Conservation (phyloP, 1,284 basidiomycete species). For the Apiotrichum mycotoxinovorans region DNA sequence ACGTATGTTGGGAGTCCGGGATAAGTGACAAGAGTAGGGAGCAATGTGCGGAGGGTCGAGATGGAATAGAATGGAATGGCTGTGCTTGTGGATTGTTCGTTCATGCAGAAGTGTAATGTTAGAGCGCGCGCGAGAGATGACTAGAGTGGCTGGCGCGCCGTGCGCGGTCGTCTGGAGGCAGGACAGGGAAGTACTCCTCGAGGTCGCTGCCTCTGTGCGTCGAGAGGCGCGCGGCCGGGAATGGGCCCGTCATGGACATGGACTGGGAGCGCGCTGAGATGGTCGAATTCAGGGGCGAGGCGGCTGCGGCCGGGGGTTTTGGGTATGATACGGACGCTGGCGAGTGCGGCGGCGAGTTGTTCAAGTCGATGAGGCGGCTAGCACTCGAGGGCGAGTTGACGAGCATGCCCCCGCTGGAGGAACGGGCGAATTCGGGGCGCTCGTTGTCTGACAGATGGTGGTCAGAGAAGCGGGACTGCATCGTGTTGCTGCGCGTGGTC, state of each 20-base stretch:
- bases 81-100: too few species aligned
- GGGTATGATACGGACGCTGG: background rate
- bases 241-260: conserved; percentile 17
- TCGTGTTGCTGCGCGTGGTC: too few species aligned
- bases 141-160: too few species aligned
- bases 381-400: background rate
- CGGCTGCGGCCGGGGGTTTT: background rate
- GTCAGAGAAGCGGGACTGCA: background rate
- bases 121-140: too few species aligned
- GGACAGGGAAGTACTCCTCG: background rate
- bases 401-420: background rate
- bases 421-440: background rate
- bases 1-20: too few species aligned
- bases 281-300: background rate
- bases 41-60: too few species aligned
- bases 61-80: too few species aligned
- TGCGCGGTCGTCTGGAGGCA: background rate
- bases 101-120: too few species aligned
- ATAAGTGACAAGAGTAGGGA: too few species aligned
- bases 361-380: conserved; percentile 1
- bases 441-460: background rate
- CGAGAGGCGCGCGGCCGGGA: background rate
- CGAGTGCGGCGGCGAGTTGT: background rate
- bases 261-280: background rate
- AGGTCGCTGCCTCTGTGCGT: background rate